phyloP scores from a whole-genome alignment of 352 stramenopile species.

The Aphanomyces cochlioides region DNA sequence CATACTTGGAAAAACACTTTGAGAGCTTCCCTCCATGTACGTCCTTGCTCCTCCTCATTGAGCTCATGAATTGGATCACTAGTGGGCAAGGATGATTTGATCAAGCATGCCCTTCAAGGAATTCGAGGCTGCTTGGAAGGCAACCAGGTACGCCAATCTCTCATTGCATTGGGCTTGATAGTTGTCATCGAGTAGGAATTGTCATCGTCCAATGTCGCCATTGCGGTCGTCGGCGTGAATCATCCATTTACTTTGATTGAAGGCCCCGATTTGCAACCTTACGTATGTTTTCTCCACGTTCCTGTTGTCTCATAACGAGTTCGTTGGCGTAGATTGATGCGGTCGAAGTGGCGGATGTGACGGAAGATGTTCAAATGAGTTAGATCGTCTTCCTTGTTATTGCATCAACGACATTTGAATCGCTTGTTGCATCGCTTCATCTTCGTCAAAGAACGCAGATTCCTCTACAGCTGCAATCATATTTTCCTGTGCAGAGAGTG shows the following conservation, averaged over 20 bases:
- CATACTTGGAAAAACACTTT: conserved; percentile 99
- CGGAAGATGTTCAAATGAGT: conserved; percentile 50
- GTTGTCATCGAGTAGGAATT: conserved; percentile 64
- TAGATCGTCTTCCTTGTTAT: conserved; percentile 37
- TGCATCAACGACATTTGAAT: conserved; percentile 72
- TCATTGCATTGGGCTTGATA: neutral
- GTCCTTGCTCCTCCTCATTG: conserved; percentile 32
- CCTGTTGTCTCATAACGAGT: neutral
- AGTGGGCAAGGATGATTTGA: conserved; percentile 94
- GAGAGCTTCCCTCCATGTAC: conserved; percentile 87
- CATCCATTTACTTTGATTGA: conserved; percentile 94
- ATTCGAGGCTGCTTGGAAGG: conserved; percentile 94
- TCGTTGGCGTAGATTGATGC: conserved; percentile 65
- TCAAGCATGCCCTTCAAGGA: conserved; percentile 97
- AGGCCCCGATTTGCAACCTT: conserved; percentile 90
- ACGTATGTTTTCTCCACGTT: conserved; percentile 64
- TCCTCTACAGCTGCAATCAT: conserved; percentile 15
- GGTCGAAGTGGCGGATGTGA: conserved; percentile 78
- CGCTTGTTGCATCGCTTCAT: conserved; percentile 74
- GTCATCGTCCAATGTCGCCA: conserved; percentile 88
- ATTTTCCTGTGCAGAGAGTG: conserved; percentile 51
- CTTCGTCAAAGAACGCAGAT: conserved; percentile 42
- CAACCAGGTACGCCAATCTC: conserved; percentile 55
- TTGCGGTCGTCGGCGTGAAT: conserved; percentile 93
- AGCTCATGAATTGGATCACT: conserved; percentile 22